Evolutionary conservation across 345 rosid species (phyloP).

Genomic region (Clausena lansium): DNA sequence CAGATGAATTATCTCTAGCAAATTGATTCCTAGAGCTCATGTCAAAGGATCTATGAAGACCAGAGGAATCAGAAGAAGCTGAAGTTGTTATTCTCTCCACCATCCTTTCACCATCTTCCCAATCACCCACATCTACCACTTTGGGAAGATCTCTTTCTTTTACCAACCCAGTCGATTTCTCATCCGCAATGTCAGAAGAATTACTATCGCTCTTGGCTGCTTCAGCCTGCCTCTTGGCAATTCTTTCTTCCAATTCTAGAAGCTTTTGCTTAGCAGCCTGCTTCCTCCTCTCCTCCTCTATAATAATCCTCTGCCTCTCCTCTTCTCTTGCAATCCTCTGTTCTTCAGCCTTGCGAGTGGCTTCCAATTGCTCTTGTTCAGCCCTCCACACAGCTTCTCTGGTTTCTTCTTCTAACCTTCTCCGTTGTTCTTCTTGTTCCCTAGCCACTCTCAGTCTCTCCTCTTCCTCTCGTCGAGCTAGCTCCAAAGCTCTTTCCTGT

Average conservation of each 20-base stretch:
- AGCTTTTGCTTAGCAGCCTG: slow-evolving; percentile 96
- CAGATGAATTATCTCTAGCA: slow-evolving; percentile 57
- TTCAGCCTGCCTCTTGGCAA: slow-evolving; percentile 83
- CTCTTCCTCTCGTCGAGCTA: slow-evolving; percentile 84
- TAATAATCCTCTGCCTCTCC: slow-evolving; percentile 64
- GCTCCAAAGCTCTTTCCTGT: slow-evolving; percentile 81
- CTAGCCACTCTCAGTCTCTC: slow-evolving; percentile 71
- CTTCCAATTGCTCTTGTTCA: slow-evolving; percentile 78
- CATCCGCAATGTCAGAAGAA: slow-evolving; percentile 50
- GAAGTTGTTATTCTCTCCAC: slow-evolving; percentile 87
- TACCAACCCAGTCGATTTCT: slow-evolving; percentile 36
- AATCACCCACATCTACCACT: slow-evolving; percentile 57
- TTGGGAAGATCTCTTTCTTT: slow-evolving; percentile 46
- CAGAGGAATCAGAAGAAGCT: slow-evolving; percentile 64
- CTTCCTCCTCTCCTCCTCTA: slow-evolving; percentile 98
- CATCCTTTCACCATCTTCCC: slow-evolving; percentile 92
- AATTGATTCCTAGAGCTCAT: slow-evolving; percentile 41
- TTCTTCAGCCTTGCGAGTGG: slow-evolving; percentile 74
- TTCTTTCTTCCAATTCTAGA: slow-evolving; percentile 87
- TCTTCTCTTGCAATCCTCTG: slow-evolving; percentile 88
- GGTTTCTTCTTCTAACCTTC: slow-evolving; percentile 82
- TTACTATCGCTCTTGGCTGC: slow-evolving; percentile 40
- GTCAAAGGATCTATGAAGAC: slow-evolving; percentile 54
- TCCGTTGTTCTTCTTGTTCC: slow-evolving; percentile 76
- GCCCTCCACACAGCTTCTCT: slow-evolving; percentile 88